Percentiles rank a stretch among this genome's conserved stretches.
Evolutionary conservation across 352 stramenopile species (phyloP).

Genomic region (Phytophthora pseudosyringae): DNA sequence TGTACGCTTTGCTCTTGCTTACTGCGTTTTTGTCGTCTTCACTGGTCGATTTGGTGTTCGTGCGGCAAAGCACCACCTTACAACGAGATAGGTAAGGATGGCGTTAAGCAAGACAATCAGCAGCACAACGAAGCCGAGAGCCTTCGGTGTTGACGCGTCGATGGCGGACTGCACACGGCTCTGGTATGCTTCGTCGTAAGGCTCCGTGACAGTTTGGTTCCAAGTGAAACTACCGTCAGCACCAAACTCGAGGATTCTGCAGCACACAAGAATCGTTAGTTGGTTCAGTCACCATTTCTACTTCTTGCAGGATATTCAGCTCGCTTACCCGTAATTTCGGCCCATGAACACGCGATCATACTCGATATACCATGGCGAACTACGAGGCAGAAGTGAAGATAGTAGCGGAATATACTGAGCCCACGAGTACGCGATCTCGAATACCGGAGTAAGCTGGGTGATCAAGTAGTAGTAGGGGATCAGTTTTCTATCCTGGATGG

Average conservation of each 20-base stretch:
- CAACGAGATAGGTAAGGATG: conserved; percentile 11
- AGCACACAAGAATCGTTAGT: conserved; percentile 4
- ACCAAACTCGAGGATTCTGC: conserved; percentile 41
- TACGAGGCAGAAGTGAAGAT: conserved; percentile 21
- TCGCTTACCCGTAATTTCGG: conserved; percentile 67
- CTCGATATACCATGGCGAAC: conserved; percentile 43
- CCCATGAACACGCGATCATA: conserved; percentile 58
- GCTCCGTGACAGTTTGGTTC: conserved; percentile 36
- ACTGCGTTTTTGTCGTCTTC: conserved; percentile 33
- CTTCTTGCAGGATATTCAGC: background rate
- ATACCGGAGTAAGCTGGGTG: conserved; percentile 44
- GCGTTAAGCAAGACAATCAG: conserved; percentile 17
- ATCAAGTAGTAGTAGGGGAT: conserved; percentile 61
- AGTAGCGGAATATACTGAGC: conserved; percentile 25
- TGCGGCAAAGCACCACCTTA: conserved; percentile 6
- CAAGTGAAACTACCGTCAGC: conserved; percentile 43
- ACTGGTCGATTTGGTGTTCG: background rate
- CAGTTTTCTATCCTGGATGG: conserved; percentile 59
- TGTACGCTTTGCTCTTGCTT: background rate
- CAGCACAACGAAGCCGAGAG: conserved; percentile 20
- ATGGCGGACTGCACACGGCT: conserved; percentile 35
- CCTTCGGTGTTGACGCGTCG: conserved; percentile 28
- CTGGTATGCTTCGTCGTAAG: conserved; percentile 34
- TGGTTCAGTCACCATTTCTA: background rate
- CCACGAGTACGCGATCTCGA: conserved; percentile 32